Evolutionary conservation across 768 basidiomycete genomes (phyloP), one percentile per base, ranked within the genome.

Genomic region (Dioszegia crocea): DNA sequence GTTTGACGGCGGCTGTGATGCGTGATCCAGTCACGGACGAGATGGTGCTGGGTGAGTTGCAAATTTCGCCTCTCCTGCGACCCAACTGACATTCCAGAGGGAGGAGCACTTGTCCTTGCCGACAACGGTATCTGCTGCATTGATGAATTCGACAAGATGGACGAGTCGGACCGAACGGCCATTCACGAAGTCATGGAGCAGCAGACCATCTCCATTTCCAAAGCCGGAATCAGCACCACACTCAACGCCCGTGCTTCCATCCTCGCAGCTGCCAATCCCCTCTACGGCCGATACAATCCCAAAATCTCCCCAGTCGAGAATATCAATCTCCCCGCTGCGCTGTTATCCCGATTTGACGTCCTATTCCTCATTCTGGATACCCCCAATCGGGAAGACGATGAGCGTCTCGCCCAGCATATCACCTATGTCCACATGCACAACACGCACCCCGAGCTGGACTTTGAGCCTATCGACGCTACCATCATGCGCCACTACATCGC

Each of bases 141-240:
- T 63, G 96, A 99, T 66, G 96, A 99, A 75, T 99, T 99, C 73
- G 96, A 99, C 80, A 98, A 99, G 77, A 99, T 99, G 96, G 96
- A 98, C 66, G 96, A 99, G 79, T 77, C 90, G 0, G 96, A 98
- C 76, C 83, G 96, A 66, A 98, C 96, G 1, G 91, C 96, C 14
- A 98, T 99, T 62, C 96, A 99, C 79, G 96, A 99, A 82, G 96
- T 99, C 60, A 99, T 99, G 96, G 81, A 82, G 68, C 81, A 82
- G 65, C 81, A 82, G 69, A 82, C 81, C 51, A 81, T 82, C 30
- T 82, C 81, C 27, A 81, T 82, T 61, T 81, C 81, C 30, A 82
- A 82, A 66, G 81, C 81, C 2, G 81, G 81, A 46, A 82, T 82
- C 70, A 82, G 80, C 57, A 82, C 81, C 21, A 82, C 81, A 3